Evolutionary conservation across 179 eudicot genomes (phyloP).

Genomic region (Sideroxylon spinosum): DNA sequence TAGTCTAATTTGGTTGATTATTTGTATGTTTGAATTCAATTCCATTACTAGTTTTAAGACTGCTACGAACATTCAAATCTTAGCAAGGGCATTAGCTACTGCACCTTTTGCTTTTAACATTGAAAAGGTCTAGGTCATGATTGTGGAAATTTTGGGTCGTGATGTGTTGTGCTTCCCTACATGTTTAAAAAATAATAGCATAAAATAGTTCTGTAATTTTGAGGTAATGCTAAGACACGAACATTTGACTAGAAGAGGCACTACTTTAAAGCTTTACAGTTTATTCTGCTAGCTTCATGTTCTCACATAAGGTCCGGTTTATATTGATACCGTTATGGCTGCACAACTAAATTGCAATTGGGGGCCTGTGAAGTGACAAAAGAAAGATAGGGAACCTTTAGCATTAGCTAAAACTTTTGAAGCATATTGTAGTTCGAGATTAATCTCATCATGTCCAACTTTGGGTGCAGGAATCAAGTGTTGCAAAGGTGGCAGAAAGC

Average conservation of each 20-base stretch:
- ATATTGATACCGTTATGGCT: neutral
- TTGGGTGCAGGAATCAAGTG: conserved; percentile 47
- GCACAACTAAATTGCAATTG: neutral
- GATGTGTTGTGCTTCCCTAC: neutral
- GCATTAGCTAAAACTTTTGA: neutral
- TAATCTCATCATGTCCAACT: neutral
- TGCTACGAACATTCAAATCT: neutral
- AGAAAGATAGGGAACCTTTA: conserved; percentile 10
- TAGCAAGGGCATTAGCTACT: neutral
- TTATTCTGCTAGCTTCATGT: neutral
- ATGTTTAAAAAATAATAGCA: neutral
- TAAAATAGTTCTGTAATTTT: neutral
- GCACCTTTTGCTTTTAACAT: neutral
- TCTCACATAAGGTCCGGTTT: neutral
- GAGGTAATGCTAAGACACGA: conserved; percentile 1
- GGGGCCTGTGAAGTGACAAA: neutral
- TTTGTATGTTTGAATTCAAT: neutral
- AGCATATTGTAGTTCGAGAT: neutral
- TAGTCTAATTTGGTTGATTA: neutral
- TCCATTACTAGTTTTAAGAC: neutral
- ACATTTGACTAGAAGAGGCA: neutral
- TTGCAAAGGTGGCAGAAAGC: conserved; percentile 41
- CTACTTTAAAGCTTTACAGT: neutral
- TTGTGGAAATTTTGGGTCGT: neutral
- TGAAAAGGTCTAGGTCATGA: neutral